A percentile compares a stretch with the other conserved stretches of the same genome.
Conservation (phyloP, 2,329 filamentous ascomycete genomes). For the Teratosphaeria destructans region DNA sequence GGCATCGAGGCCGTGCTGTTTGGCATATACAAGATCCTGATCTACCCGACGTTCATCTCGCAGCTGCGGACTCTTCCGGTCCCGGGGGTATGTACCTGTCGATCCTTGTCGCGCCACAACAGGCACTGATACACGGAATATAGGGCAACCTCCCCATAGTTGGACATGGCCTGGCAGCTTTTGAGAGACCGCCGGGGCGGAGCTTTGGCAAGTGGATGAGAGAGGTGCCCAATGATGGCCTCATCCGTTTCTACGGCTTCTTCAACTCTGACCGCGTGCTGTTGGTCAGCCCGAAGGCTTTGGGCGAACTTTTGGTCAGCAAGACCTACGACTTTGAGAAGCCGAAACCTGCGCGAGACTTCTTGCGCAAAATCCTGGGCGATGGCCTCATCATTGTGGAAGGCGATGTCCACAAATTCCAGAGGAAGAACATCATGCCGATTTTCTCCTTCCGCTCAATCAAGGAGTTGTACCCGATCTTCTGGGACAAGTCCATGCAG, state of each 20-base stretch:
- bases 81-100: constrained; percentile 6
- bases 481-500: constrained; percentile 60
- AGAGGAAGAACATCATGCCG: constrained; percentile 65
- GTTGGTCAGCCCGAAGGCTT: constrained; percentile 34
- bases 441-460: constrained; percentile 80
- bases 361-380: constrained; percentile 40
- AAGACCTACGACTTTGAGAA: constrained; percentile 47
- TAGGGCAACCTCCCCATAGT: constrained; percentile 21
- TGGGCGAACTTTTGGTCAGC: constrained; percentile 34
- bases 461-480: constrained; percentile 72
- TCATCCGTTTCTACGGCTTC: constrained; percentile 30
- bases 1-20: background rate
- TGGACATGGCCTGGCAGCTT: constrained; percentile 27
- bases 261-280: constrained; percentile 25
- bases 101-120: background rate
- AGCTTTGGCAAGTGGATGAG: constrained; percentile 28
- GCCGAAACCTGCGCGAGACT: constrained; percentile 30
- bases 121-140: background rate
- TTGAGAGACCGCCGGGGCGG: constrained; percentile 25
- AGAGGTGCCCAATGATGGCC: constrained; percentile 29
- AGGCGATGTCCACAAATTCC: constrained; percentile 40
- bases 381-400: constrained; percentile 43
- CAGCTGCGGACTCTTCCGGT: constrained; percentile 31
- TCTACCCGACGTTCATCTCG: constrained; percentile 30
- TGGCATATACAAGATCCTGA: constrained; percentile 9